Evolutionary conservation across 257 asterid species (phyloP), one percentile per base, ranked within the genome.

Genomic region (Ballota nigra): DNA sequence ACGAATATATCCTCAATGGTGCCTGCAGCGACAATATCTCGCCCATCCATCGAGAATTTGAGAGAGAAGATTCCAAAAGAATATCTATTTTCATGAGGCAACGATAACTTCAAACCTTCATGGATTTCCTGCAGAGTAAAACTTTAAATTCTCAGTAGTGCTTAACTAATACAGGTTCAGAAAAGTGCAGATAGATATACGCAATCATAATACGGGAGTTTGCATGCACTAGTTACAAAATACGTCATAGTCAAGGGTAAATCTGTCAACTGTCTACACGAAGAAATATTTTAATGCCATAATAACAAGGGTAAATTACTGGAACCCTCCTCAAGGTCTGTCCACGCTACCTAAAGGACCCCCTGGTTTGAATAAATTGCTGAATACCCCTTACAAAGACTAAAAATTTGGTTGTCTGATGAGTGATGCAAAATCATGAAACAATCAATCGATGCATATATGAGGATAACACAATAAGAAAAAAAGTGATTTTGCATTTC

Each of bases 101-200:
- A 65, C 24, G 95, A 83, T 66, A 92, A 79, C 83, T 89, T 91
- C 79, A 88, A 75, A 63, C 89, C 88, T 36, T 92, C 97, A 66
- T 92, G 97, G 81, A 92, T 71, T 72, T 89, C 98, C 98, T 92
- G 85, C 68, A 79, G n/a, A n/a, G n/a, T n/a, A n/a, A n/a, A n/a
- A n/a, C n/a, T n/a, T n/a, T n/a, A n/a, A n/a, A n/a, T n/a, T n/a
- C n/a, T n/a, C 29, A 73, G 34, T 22, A 57, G 53, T 59, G 56
- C 31, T 12, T 38, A 45, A n/a, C n/a, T n/a, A n/a, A 49, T 68
- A 9, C n/a, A n/a, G 33, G 15, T 31, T 58, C 18, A 16, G 18
- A 76, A 33, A 33, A 33, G 9, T 4, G 16, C 43, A 1, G 8
- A 1, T n/a, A 18, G 29, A 70, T 40, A 16, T 43, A 23, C 24